Evolutionary conservation across 2,329 filamentous ascomycete genomes (phyloP).

Genomic region (Orbilia brochopaga): DNA sequence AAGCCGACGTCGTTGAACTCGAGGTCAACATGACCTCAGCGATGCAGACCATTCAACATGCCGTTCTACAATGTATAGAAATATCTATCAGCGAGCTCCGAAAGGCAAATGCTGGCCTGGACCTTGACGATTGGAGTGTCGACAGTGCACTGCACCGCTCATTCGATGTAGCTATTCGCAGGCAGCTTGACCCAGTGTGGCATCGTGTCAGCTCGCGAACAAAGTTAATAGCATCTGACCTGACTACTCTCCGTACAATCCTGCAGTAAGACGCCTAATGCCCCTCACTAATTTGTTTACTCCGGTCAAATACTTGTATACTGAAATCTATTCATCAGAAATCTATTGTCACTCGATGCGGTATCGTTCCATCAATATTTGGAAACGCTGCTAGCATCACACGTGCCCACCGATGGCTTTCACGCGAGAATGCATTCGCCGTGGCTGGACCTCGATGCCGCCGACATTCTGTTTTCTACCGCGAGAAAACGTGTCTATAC

Average conservation of each 20-base stretch:
- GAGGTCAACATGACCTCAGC: conserved; percentile 94
- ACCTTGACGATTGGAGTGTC: conserved; percentile 96
- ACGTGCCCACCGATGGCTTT: conserved; percentile 84
- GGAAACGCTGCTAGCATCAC: conserved; percentile 89
- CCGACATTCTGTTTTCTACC: conserved; percentile 90
- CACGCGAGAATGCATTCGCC: conserved; percentile 88
- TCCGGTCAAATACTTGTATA: not conserved
- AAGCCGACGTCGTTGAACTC: conserved; percentile 94
- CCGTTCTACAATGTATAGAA: conserved; percentile 94
- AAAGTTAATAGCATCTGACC: conserved; percentile 87
- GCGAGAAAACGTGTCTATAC: conserved; percentile 87
- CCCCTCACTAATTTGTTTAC: not conserved
- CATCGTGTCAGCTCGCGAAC: conserved; percentile 95
- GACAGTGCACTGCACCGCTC: conserved; percentile 91
- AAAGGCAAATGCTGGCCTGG: conserved; percentile 76
- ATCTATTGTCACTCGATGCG: conserved; percentile 81
- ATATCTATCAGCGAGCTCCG: conserved; percentile 91
- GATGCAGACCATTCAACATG: conserved; percentile 92
- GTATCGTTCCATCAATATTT: conserved; percentile 91
- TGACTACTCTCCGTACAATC: conserved; percentile 81
- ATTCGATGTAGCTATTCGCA: conserved; percentile 85
- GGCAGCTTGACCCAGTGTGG: conserved; percentile 95
- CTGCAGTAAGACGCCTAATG: conserved; percentile 68
- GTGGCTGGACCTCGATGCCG: conserved; percentile 94
- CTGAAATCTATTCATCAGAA: conserved; percentile 57